phyloP scores from a whole-genome alignment of 73 alveolate species.

The Symbiodinium pilosum region DNA sequence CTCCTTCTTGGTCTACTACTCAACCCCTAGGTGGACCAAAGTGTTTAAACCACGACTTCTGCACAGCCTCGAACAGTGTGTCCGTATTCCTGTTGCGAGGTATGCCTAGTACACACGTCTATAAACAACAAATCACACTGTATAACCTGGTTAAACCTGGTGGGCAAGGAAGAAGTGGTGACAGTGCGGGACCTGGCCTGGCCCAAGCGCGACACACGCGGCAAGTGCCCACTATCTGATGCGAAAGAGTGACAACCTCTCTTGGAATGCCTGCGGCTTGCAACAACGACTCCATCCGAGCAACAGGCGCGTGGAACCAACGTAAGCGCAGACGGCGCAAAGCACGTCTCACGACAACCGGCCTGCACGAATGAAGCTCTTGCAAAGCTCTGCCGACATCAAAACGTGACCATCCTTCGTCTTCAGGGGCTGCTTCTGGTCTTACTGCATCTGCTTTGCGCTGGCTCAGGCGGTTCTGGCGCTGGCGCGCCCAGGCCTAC shows the following conservation, averaged over 20 bases:
- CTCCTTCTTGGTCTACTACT: background rate
- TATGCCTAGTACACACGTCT: background rate
- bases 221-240: background rate
- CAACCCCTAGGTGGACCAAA: background rate
- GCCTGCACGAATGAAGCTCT: no score
- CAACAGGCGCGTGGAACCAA: background rate
- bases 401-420: background rate
- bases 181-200: background rate
- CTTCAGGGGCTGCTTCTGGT: no score
- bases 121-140: background rate
- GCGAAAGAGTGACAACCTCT: background rate
- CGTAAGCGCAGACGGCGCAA: background rate
- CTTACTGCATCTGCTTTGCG: no score
- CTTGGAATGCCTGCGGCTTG: background rate
- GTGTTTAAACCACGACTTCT: background rate
- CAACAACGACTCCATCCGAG: background rate
- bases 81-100: background rate
- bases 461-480: background rate
- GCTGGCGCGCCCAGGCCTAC: background rate
- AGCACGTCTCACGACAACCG: background rate
- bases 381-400: background rate
- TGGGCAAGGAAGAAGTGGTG: background rate
- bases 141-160: background rate
- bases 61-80: background rate
- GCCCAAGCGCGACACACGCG: background rate